Base-by-base conservation (phyloP, 1,284 basidiomycete species). In the Fomitopsis betulina region DNA sequence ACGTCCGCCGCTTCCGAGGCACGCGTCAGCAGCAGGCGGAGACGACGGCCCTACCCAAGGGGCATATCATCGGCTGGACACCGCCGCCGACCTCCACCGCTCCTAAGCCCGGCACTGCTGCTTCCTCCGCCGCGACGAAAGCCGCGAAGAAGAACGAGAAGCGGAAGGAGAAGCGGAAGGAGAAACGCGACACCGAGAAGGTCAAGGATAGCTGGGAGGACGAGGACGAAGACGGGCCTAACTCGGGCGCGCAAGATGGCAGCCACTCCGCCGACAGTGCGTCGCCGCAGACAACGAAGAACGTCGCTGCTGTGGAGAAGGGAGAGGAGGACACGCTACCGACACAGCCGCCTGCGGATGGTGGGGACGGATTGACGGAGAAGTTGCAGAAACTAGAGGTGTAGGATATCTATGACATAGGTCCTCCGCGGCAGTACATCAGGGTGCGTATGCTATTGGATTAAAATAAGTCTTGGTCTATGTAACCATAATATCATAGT, bases 1-100 rank as follows among this genome's bases (percentile, higher is more conserved):
- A 98, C 75, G 83, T 97, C 13, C 80, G 82, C 35, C 85, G 87
- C 40, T 98, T 96, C 73, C 84, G 93, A 50, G 85, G 90, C 23
- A 80, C 85, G 49, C 84, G 86, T 38, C 90, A 93, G 71, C 76
- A 81, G 51, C 85, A 88, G 66, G 81, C 86, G 73, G 91, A 94
- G 59, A 70, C 78, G 27, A 79, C 72, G 62, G 61, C 76, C 5
- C 73, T 89, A 2, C 86, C 87, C 19, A 91, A 89, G 69, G 89
- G 89, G 13, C 87, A 89, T 65, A 85, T 93, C 65, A 76, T 86
- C 55, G 92, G 90, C 39, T 93, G 90, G 90, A 74, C 79, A 2
- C 81, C 89, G n/a, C 86, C 87, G 7, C 71, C 80, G 23, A 51
- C 47, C 47, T 32, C 47, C 17, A 13, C 79, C 19, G 72, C 67